phyloP scores from a whole-genome alignment of 352 stramenopile species.

The Pythium pectinolyticum region DNA sequence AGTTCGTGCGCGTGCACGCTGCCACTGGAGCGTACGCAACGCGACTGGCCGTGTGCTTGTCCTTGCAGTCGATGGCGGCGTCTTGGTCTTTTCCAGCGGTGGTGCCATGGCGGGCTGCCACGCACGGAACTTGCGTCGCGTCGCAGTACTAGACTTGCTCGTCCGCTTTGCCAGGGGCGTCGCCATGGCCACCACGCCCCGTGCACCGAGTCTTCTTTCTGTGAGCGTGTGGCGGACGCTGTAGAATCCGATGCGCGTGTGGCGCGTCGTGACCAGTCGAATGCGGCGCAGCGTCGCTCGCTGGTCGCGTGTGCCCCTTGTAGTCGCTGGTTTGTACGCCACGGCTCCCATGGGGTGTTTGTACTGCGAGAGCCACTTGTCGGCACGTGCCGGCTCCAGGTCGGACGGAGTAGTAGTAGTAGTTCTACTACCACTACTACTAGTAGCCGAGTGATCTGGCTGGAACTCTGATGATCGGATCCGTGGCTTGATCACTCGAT shows the following conservation, averaged over 20 bases:
- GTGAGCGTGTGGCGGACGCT: constrained; percentile 6
- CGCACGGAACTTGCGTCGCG: constrained; percentile 9
- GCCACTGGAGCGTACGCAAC: constrained; percentile 11
- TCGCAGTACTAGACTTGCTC: too few relatives aligned
- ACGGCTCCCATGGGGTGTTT: constrained; percentile 4
- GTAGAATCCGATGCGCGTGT: constrained; percentile 14
- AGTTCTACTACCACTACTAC: background rate
- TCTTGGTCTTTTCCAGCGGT: background rate
- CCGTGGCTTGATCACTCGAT: constrained; percentile 16
- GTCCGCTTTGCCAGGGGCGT: too few relatives aligned
- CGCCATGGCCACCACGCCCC: constrained; percentile 12
- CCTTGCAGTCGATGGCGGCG: background rate
- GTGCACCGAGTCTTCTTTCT: background rate
- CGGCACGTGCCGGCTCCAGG: constrained; percentile 2
- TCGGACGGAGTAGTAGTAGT: background rate
- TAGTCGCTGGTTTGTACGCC: constrained; percentile 3
- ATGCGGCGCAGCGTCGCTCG: constrained; percentile 8
- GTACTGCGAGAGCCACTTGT: constrained; percentile 22
- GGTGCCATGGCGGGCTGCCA: background rate
- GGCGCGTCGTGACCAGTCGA: constrained; percentile 12
- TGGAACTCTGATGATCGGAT: background rate
- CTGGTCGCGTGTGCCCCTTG: background rate
- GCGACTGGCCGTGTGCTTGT: background rate
- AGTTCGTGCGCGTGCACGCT: constrained; percentile 3
- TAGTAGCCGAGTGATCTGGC: too few relatives aligned